Percentiles rank a stretch among this genome's conserved stretches.
phyloP scores from a whole-genome alignment of 495 filamentous ascomycete species.

The Aspergillus asperescens region DNA sequence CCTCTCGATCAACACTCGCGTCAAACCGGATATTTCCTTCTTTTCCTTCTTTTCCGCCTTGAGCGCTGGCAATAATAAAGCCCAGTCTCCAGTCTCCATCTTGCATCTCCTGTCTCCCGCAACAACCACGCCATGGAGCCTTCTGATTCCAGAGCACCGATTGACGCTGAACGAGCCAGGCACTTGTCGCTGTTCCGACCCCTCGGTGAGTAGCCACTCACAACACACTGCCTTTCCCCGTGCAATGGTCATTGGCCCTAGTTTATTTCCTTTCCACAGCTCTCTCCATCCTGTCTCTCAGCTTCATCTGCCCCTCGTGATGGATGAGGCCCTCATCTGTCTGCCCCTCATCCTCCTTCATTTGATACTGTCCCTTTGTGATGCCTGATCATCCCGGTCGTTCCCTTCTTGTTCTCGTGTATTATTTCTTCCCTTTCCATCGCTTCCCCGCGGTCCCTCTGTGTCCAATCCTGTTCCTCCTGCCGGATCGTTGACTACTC shows the following conservation, averaged over 20 bases:
- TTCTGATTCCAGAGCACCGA: constrained; percentile 7
- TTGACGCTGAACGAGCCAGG: constrained; percentile 45
- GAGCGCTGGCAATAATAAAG: constrained; percentile 8
- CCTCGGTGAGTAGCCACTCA: constrained; percentile 46
- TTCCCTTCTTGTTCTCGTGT: constrained; percentile 4
- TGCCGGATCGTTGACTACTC: constrained; percentile 7
- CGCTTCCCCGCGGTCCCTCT: neutral
- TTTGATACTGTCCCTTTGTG: neutral
- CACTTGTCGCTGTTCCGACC: constrained; percentile 46
- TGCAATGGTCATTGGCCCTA: constrained; percentile 38
- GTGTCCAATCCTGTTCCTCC: constrained; percentile 7
- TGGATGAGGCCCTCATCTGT: constrained; percentile 5
- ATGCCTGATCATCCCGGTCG: neutral
- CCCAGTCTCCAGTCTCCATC: constrained; percentile 3
- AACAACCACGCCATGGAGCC: constrained; percentile 28
- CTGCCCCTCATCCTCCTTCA: constrained; percentile 4
- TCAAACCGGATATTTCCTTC: neutral
- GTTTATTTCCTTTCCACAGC: constrained; percentile 5
- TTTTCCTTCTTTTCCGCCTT: constrained; percentile 11
- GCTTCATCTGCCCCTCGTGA: constrained; percentile 15
- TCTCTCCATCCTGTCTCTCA: constrained; percentile 7
- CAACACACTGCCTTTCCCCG: constrained; percentile 28
- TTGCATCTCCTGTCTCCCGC: neutral
- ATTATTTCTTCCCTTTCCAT: neutral
- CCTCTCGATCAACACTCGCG: constrained; percentile 1